Evolutionary conservation across 192 early-diverging fungal species (phyloP).

Genomic region (Backusella circina): DNA sequence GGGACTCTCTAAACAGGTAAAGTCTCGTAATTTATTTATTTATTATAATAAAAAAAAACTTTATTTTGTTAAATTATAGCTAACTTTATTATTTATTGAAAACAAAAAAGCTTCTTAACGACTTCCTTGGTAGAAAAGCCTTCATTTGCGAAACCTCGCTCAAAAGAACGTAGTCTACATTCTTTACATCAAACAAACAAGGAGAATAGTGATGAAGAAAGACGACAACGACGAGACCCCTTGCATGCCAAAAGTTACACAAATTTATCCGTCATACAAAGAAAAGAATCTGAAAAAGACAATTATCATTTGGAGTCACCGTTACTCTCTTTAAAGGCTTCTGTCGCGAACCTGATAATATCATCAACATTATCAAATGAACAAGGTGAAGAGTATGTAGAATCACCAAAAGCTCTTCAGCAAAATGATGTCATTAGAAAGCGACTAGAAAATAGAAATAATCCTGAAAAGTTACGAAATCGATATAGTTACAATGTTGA

Average conservation of each 20-base stretch:
- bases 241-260: conserved; percentile 1
- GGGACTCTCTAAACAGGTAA: background rate
- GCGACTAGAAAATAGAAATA: background rate
- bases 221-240: background rate
- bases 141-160: background rate
- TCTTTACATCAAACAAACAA: background rate
- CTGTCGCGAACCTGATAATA: background rate
- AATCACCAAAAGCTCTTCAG: background rate
- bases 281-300: background rate
- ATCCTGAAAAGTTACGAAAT: background rate
- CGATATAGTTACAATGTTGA: background rate
- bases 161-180: background rate
- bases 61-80: background rate
- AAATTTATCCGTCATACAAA: background rate
- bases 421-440: background rate
- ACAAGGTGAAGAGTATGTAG: background rate
- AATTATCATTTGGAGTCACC: background rate
- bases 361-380: background rate
- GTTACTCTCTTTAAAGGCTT: background rate
- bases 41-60: background rate
- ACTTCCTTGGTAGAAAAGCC: background rate
- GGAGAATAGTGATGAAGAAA: background rate
- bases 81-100: background rate
- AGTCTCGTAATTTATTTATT: background rate
- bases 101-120: background rate